Base-by-base conservation (phyloP, 257 asterid species). In the Knoxia roxburghii region DNA sequence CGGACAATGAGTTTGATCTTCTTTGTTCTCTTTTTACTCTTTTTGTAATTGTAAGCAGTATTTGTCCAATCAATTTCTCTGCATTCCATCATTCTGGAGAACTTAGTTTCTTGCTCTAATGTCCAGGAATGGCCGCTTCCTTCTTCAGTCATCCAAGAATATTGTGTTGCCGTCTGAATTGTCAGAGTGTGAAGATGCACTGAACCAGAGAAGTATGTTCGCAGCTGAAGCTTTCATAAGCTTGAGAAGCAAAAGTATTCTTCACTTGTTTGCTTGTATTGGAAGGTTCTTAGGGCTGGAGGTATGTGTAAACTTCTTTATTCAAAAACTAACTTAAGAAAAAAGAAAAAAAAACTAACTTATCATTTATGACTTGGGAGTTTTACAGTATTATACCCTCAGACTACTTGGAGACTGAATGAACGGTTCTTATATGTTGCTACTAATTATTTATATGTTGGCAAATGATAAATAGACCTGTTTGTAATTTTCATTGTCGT, bases 271-370 rank as follows among this genome's bases (percentile, higher is more conserved):
- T 82, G 96, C 99, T 32, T 80, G 93, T 85, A 86, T 86, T 67
- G 98, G 94, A 72, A 87, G 95, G 78, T 89, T 87, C 85, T 81
- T 94, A 79, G 98, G 99, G 54, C 96, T 89, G 70, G 95, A 94
- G 99, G 99, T 94, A 83, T 27, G 73, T 68, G 59, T 65, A 52
- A 32, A 27, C 59, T 68, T 71, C 73, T 40, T 49, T n/a, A 33
- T 73, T 69, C 53, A 32, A 8, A 20, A 27, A 2, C 6, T 41
- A 26, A 8, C 18, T 46, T 27, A 8, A n/a, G n/a, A n/a, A n/a
- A n/a, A n/a, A n/a, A n/a, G n/a, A n/a, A n/a, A n/a, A n/a, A n/a
- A n/a, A n/a, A n/a, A n/a, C n/a, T n/a, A n/a, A n/a, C n/a, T n/a
- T n/a, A n/a, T n/a, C n/a, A n/a, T n/a, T n/a, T n/a, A n/a, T n/a